Base-by-base conservation (phyloP, 495 filamentous ascomycete species). In the Wilcoxina mikolae region DNA sequence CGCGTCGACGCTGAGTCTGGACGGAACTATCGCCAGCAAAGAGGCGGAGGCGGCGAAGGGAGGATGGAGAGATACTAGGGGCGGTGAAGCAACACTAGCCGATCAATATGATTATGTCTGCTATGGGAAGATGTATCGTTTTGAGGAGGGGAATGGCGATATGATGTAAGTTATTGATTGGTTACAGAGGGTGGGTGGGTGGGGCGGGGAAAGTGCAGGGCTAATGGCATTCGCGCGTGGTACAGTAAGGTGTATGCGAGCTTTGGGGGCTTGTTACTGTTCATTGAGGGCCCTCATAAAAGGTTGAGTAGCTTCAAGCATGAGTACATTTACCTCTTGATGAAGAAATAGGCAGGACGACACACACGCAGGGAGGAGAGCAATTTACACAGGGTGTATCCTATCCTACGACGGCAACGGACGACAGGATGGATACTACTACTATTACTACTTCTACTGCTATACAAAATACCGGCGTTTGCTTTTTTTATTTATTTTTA, bases 41-140 rank as follows among this genome's bases (percentile, higher is more conserved):
- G 81, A 84, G 35, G 63, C 60, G 33, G 70, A 70, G 11, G 65
- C 64, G 10, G 72, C 67, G 55, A 85, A 83, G 69, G 60, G 61
- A 2, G 84, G 87, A 42, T 95, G 88, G 88, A 79, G 86, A 65
- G 84, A 79, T 68, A 60, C 60, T n/a, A 69, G 71, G 15, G 62
- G 56, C 9, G 81, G 78, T 27, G 87, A 94, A 66, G 70, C 78
- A 48, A 85, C 79, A 10, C 72, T 99, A 35, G 88, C 91, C 20
- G 88, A 96, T 68, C 80, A 84, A 68, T 99, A 80, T 57, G 93
- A 99, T 62, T 99, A 99, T 68, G 91, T 96, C 43, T 95, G 88
- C 69, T 80, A 95, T 69, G 91, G 91, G 56, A 96, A 95, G 79
- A 82, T 95, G 29, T 99, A 99, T 73, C 82, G 87, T 60, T 95